phyloP scores from a whole-genome alignment of 306 rosid species.

The Pyrus betulifolia region DNA sequence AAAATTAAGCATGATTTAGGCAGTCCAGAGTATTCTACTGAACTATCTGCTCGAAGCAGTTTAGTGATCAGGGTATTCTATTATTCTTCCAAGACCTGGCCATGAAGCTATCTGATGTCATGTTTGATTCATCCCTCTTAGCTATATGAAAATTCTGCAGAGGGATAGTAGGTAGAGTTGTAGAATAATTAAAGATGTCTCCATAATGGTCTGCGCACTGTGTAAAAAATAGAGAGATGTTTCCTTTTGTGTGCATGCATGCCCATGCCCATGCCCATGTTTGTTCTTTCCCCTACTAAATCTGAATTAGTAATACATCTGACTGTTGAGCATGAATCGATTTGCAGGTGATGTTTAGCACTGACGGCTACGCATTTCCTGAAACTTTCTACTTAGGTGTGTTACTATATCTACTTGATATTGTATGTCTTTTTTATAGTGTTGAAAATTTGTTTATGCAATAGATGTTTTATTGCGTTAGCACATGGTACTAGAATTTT shows the following conservation, averaged over 20 bases:
- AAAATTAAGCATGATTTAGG: neutral
- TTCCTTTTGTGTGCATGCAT: neutral
- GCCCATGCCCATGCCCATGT: neutral
- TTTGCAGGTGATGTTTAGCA: slow-evolving; percentile 95
- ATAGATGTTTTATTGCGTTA: too few relatives aligned
- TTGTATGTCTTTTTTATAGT: too few relatives aligned
- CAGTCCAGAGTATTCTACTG: neutral
- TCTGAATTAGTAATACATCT: slow-evolving; percentile 3
- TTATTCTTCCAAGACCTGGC: neutral
- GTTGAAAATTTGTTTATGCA: too few relatives aligned
- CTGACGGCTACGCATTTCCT: slow-evolving; percentile 74
- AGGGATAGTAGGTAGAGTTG: neutral
- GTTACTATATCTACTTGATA: neutral
- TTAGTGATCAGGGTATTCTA: neutral
- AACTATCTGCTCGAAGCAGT: neutral
- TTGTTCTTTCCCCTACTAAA: neutral
- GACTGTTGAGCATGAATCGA: slow-evolving; percentile 12
- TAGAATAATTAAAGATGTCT: neutral
- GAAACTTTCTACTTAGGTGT: slow-evolving; percentile 84
- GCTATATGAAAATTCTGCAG: neutral
- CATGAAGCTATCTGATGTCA: neutral
- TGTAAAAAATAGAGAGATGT: neutral
- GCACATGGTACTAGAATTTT: too few relatives aligned
- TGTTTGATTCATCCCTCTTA: neutral
- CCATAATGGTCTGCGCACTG: neutral